phyloP scores from a whole-genome alignment of 371 early-diverging fungal genomes.

The Mortierella sp. region DNA sequence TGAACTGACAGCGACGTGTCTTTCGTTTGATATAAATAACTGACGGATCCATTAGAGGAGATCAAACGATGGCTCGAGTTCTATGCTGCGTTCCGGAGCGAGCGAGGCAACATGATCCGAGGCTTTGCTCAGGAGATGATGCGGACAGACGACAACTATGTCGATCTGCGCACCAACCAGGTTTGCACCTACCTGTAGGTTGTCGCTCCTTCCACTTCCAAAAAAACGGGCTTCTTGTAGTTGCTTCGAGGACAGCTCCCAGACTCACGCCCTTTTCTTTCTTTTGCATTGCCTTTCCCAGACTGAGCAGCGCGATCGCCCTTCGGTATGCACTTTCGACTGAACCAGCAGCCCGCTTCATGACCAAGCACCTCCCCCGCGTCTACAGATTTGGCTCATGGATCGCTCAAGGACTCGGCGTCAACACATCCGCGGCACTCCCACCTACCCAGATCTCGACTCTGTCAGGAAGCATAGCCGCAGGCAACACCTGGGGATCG shows the following conservation, averaged over 20 bases:
- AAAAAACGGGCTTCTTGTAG: not conserved
- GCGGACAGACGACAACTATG: not conserved
- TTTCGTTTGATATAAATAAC: not conserved
- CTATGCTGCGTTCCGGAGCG: not conserved
- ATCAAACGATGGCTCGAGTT: not conserved
- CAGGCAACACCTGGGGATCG: not conserved
- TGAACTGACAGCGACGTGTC: not conserved
- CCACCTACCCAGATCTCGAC: not conserved
- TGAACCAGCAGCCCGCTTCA: not conserved
- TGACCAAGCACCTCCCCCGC: constrained; percentile 5
- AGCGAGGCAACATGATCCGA: not conserved
- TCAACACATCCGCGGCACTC: not conserved
- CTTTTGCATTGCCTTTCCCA: not conserved
- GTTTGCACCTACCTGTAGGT: constrained; percentile 28
- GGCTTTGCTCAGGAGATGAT: not conserved
- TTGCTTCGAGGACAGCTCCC: not conserved
- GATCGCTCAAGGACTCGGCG: not conserved
- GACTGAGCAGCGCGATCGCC: constrained; percentile 18
- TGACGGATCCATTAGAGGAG: not conserved
- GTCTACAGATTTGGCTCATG: constrained; percentile 13
- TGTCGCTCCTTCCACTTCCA: not conserved
- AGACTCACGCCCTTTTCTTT: not conserved
- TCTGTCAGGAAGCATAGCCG: not conserved
- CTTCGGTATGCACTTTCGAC: constrained; percentile 23
- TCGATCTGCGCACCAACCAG: constrained; percentile 14